These are phyloP conservation scores for Pisolithus sp. DNA, from an alignment of 768 basidiomycete species.

Conservation along the genomic window DNA sequence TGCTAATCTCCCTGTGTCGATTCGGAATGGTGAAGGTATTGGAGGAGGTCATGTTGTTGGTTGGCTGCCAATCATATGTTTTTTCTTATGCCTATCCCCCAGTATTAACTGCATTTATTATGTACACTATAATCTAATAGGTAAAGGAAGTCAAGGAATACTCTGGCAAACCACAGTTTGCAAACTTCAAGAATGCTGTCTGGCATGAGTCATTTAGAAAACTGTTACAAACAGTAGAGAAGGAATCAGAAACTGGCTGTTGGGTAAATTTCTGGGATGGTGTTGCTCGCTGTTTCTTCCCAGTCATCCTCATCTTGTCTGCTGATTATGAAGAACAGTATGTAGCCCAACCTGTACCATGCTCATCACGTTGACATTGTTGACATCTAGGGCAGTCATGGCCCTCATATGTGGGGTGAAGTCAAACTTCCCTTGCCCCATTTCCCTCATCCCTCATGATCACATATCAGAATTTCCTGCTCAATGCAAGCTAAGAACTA, in stretches of 20 bases:
- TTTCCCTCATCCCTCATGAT: conserved; percentile 29
- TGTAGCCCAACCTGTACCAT: conserved; percentile 24
- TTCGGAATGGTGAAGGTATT: too few species aligned
- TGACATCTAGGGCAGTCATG: conserved; percentile 10
- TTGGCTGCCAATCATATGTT: too few species aligned
- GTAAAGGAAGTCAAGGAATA: conserved; percentile 4
- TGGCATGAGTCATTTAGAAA: conserved; percentile 8
- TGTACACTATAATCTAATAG: background rate
- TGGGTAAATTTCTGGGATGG: conserved; percentile 26
- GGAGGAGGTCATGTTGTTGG: too few species aligned
- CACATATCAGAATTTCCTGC: conserved; percentile 15
- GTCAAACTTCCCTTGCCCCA: conserved; percentile 34
- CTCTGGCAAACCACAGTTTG: background rate
- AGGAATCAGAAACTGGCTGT: conserved; percentile 2
- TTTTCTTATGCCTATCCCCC: too few species aligned
- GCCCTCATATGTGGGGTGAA: conserved; percentile 24
- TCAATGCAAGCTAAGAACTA: conserved; percentile 13
- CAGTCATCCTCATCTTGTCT: conserved; percentile 30
- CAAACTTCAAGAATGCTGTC: conserved; percentile 8
- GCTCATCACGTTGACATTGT: conserved; percentile 13
- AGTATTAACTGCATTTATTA: too few species aligned
- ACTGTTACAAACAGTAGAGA: background rate
- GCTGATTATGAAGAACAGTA: conserved; percentile 43
- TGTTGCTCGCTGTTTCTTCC: conserved; percentile 25
- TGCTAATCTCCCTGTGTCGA: background rate